These are phyloP conservation scores for Laburnicola sp. DNA, from an alignment of 2,329 filamentous ascomycete species.

Conservation along the genomic window DNA sequence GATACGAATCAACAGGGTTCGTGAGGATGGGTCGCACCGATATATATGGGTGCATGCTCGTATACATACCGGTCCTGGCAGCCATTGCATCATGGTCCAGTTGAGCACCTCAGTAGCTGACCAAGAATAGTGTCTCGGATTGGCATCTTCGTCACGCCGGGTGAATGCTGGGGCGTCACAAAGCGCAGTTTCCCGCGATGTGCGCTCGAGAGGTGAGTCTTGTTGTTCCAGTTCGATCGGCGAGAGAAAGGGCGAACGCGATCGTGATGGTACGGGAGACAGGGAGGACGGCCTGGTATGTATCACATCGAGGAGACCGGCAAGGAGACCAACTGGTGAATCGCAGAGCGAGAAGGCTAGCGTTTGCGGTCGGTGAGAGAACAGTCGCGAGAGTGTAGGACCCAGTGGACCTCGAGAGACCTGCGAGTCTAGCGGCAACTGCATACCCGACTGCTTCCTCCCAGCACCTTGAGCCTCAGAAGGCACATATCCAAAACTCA, in stretches of 20 bases:
- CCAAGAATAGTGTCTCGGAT: slow-evolving; percentile 30
- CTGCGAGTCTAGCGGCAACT: background rate
- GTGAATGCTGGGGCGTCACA: slow-evolving; percentile 6
- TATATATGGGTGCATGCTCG: slow-evolving; percentile 30
- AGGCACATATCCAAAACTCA: slow-evolving; percentile 60
- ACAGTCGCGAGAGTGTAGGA: slow-evolving; percentile 27
- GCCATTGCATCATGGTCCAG: slow-evolving; percentile 59
- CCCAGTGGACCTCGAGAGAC: background rate
- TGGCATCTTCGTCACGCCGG: slow-evolving; percentile 19
- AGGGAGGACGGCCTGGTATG: slow-evolving; percentile 24
- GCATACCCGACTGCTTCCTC: background rate
- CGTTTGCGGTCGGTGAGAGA: slow-evolving; percentile 42
- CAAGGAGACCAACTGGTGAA: slow-evolving; percentile 43
- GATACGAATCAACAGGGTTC: slow-evolving; percentile 2
- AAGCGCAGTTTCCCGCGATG: slow-evolving; percentile 11
- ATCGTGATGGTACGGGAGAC: slow-evolving; percentile 21
- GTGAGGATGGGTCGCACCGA: background rate
- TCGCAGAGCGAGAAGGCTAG: slow-evolving; percentile 44
- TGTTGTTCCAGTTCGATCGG: slow-evolving; percentile 35
- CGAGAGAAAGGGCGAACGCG: slow-evolving; percentile 37
- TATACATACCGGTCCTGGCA: slow-evolving; percentile 62
- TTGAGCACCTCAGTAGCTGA: slow-evolving; percentile 59
- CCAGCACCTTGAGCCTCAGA: slow-evolving; percentile 50
- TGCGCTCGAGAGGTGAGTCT: slow-evolving; percentile 16
- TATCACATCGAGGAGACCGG: slow-evolving; percentile 37